phyloP scores from a whole-genome alignment of 306 rosid species.

The Pterocarpus santalinus region DNA sequence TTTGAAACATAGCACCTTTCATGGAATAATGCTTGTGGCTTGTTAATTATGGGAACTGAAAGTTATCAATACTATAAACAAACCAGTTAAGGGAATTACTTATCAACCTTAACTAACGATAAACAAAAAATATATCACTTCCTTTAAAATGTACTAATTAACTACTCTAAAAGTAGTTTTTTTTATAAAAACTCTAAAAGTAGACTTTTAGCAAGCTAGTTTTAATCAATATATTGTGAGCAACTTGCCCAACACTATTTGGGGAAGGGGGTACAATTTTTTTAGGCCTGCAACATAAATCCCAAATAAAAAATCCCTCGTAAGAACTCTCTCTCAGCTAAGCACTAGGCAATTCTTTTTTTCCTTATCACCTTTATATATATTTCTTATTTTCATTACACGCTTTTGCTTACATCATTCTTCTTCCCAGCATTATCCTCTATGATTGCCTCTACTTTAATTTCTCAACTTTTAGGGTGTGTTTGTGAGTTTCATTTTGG shows the following conservation, averaged over 20 bases:
- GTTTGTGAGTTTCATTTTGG: no score
- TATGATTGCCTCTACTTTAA: not conserved
- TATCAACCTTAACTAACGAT: conserved; percentile 12
- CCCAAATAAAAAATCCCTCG: not conserved
- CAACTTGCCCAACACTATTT: conserved; percentile 5
- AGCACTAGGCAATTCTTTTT: not conserved
- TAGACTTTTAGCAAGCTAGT: conserved; percentile 13
- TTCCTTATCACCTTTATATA: not conserved
- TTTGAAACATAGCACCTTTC: conserved; percentile 5
- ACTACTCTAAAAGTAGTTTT: conserved; percentile 20
- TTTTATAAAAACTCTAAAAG: not conserved
- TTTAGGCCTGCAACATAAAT: conserved; percentile 17
- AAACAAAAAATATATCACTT: conserved; percentile 4
- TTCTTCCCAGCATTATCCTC: not conserved
- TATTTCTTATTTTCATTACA: not conserved
- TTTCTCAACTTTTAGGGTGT: not conserved
- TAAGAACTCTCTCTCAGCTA: not conserved
- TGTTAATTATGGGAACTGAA: not conserved
- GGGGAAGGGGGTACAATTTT: not conserved
- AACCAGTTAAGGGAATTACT: not conserved
- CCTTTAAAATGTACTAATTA: not conserved
- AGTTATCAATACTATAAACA: conserved; percentile 19
- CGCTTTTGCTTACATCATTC: conserved; percentile 2
- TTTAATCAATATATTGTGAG: conserved; percentile 13
- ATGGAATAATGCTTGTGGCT: conserved; percentile 1